Evolutionary conservation across 441 rosid species (phyloP), one percentile per base, ranked within the genome.

Genomic region (Syzygium syzygioides): DNA sequence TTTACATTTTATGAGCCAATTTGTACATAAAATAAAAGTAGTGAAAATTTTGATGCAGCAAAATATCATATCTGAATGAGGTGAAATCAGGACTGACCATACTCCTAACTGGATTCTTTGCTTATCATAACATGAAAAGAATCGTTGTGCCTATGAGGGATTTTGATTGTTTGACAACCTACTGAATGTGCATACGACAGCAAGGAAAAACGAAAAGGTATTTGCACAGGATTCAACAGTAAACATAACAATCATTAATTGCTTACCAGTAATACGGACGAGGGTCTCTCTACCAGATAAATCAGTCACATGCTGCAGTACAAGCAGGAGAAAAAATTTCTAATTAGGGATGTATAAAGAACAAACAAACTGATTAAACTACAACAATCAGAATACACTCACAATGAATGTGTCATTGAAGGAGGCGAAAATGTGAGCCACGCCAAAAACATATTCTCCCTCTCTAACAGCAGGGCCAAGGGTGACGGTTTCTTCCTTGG

Each of bases 321-420:
- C 86, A 93, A 79, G 52, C 85, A 52, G 83, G 86, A 20, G 12
- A n/a, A 59, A 34, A 48, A 55, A 87, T 18, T 5, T 50, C 52
- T 25, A 66, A 37, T 71, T 53, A 53, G 76, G 84, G 19, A 20
- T 4, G 1, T 62, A 4, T 23, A 89, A 32, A 32, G 54, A 76
- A 52, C 45, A 88, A 54, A 23, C 10, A 8, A 71, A 45, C 3
- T n/a, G 1, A 15, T 52, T 14, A 86, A 86, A 41, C 62, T 4
- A 15, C 41, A 50, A 50, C 76, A 37, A 86, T 23, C 18, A 41
- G 23, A 41, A 6, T 41, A 79, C 15, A 88, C 96, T 91, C 88
- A 94, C 96, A 76, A 95, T 95, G 90, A 95, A 96, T 19, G 98
- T 96, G 89, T 95, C 98, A 55, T 96, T 96, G 87, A 96, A 96